These are phyloP conservation scores for Erigeron canadensis DNA, from an alignment of 129 eudicot species.

Conservation along the genomic window DNA sequence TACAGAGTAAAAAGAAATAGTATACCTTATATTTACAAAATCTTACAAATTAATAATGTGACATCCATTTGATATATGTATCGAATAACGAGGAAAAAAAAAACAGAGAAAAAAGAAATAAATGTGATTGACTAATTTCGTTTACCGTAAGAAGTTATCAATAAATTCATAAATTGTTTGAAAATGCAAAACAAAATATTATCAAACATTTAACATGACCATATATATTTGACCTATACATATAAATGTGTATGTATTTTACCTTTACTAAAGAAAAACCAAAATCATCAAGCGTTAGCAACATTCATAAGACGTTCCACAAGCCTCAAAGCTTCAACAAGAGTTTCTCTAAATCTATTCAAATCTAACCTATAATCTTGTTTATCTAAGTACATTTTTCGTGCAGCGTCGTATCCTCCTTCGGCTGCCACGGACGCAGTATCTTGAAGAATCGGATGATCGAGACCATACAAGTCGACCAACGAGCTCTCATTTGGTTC, in stretches of 20 bases:
- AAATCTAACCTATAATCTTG: constrained; percentile 49
- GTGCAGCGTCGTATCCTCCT: constrained; percentile 41
- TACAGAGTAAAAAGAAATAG: no score
- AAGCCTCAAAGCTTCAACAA: constrained; percentile 44
- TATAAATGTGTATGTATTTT: not conserved
- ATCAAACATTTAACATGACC: not conserved
- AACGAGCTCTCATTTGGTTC: constrained; percentile 53
- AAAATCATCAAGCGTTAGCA: constrained; percentile 7
- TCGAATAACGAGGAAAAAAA: not conserved
- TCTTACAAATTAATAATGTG: no score
- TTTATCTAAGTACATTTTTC: constrained; percentile 46
- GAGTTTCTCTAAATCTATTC: constrained; percentile 41
- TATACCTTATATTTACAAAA: no score
- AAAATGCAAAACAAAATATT: not conserved
- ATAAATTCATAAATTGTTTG: not conserved
- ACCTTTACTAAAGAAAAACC: not conserved
- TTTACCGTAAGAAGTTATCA: no score
- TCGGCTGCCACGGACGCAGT: constrained; percentile 31
- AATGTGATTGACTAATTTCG: not conserved
- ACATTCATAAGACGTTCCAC: constrained; percentile 17
- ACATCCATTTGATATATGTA: no score
- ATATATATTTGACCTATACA: not conserved
- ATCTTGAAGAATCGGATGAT: constrained; percentile 41
- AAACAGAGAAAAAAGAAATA: not conserved
- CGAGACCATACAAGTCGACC: constrained; percentile 29